Conservation (phyloP, 2,329 filamentous ascomycete genomes). For the Calonectria honghensis region DNA sequence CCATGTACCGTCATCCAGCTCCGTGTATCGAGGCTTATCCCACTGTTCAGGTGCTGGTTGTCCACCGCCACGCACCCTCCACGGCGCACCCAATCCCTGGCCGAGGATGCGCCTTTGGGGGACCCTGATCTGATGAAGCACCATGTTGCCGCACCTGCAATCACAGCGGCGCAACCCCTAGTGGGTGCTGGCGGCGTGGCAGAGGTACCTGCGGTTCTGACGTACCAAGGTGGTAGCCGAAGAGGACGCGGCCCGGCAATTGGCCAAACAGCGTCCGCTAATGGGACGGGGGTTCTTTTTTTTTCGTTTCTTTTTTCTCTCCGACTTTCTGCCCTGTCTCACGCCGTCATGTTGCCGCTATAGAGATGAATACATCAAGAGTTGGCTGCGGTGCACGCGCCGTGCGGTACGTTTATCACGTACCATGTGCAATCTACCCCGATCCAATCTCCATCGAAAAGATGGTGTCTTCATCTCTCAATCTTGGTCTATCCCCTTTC, state of each 20-base stretch:
- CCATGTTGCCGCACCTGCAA: not conserved
- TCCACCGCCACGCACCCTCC: constrained; percentile 22
- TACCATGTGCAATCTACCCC: not conserved
- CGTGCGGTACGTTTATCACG: not conserved
- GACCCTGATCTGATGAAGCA: constrained; percentile 28
- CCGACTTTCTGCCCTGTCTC: not conserved
- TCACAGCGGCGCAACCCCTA: constrained; percentile 12
- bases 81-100: constrained; percentile 17
- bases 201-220: constrained; percentile 39
- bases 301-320: not conserved
- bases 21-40: constrained; percentile 16
- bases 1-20: not conserved
- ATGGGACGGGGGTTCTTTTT: not conserved
- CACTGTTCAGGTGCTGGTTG: not conserved
- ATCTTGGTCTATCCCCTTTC: constrained; percentile 19
- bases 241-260: constrained; percentile 31
- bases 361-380: not conserved
- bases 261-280: constrained; percentile 33
- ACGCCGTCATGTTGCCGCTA: not conserved
- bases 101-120: constrained; percentile 18
- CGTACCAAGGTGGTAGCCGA: constrained; percentile 34
- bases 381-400: not conserved
- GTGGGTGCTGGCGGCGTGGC: constrained; percentile 27
- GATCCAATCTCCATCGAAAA: constrained; percentile 17
- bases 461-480: constrained; percentile 24